A percentile compares a stretch with the other conserved stretches of the same genome.
Conservation (phyloP, 352 stramenopile genomes). For the Phytophthora brassicae region DNA sequence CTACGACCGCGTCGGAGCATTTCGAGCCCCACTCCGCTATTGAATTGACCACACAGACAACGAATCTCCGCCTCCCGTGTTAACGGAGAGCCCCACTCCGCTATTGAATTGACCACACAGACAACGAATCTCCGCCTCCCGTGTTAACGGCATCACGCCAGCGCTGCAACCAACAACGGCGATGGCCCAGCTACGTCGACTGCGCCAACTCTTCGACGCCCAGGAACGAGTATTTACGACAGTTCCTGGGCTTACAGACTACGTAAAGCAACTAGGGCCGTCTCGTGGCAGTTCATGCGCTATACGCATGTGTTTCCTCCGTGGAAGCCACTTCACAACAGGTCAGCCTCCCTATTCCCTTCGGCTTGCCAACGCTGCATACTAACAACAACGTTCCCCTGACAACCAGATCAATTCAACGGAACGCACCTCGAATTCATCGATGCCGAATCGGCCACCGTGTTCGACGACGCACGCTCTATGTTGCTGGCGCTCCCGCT, state of each 20-base stretch:
- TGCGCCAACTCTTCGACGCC: not conserved
- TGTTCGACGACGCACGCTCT: not conserved
- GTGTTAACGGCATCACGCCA: not conserved
- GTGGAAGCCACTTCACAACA: constrained; percentile 1
- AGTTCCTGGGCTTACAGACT: not conserved
- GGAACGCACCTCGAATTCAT: constrained; percentile 12
- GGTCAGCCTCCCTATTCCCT: not conserved
- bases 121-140: not conserved
- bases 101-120: not conserved
- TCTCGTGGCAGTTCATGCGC: not conserved
- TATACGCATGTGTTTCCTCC: not conserved
- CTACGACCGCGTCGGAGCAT: not conserved
- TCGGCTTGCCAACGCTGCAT: not conserved
- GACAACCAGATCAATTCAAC: not conserved
- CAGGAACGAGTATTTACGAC: constrained; percentile 2
- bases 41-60: not conserved
- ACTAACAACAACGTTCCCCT: not conserved
- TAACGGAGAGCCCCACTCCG: not conserved
- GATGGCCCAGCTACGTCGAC: not conserved
- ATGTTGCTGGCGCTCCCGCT: not conserved
- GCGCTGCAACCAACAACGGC: not conserved
- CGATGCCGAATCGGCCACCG: constrained; percentile 1
- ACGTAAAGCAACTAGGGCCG: not conserved
- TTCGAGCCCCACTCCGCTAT: not conserved
- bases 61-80: not conserved